Evolutionary conservation across 306 rosid species (phyloP).

Genomic region (Canavalia ensiformis): DNA sequence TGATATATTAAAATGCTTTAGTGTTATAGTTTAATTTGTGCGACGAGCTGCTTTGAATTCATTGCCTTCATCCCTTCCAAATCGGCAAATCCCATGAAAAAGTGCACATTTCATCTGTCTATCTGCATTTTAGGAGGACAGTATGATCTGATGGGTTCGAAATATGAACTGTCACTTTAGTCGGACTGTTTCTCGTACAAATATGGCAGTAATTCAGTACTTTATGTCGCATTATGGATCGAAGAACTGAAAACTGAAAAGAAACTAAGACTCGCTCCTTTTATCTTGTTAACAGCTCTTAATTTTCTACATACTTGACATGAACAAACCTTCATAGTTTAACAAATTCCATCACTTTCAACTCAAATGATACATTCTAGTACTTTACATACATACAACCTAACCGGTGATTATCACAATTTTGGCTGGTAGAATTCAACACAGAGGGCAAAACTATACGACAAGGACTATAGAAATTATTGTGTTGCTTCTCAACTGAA

Average conservation of each 20-base stretch:
- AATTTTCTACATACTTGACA: not conserved
- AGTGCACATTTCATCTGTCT: not conserved
- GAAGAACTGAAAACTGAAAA: not conserved
- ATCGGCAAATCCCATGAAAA: not conserved
- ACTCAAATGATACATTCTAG: not conserved
- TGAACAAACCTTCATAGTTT: not conserved
- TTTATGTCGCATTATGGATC: not conserved
- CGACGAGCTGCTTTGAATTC: not conserved
- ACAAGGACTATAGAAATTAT: not conserved
- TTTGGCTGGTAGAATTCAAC: constrained; percentile 7
- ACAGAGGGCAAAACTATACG: not conserved
- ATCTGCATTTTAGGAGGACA: not conserved
- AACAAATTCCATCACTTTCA: not conserved
- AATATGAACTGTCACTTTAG: not conserved
- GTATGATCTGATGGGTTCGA: not conserved
- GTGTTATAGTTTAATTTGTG: no score
- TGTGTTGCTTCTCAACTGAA: constrained; percentile 46
- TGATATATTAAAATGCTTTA: no score
- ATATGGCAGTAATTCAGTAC: not conserved
- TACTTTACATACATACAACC: not conserved
- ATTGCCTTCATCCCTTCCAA: not conserved
- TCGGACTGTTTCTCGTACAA: not conserved
- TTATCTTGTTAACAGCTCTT: not conserved
- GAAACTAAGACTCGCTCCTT: not conserved
- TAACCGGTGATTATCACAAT: not conserved